These are phyloP conservation scores for Lippia alba DNA, from an alignment of 305 asterid species.

Conservation along the genomic window DNA sequence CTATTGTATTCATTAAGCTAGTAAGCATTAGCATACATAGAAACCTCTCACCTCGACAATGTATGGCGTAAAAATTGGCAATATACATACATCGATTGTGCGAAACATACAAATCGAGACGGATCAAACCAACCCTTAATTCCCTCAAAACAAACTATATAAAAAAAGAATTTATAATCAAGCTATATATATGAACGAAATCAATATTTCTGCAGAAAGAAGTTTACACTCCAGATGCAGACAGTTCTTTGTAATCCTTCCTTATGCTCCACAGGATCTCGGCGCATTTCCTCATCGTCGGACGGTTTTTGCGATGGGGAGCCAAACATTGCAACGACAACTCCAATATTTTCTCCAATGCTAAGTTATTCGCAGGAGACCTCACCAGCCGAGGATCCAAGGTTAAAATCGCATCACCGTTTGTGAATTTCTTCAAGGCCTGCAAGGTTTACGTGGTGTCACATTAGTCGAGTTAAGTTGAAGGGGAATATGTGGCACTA, in stretches of 20 bases:
- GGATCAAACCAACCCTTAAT: constrained; percentile 25
- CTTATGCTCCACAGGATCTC: constrained; percentile 92
- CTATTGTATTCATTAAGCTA: no score
- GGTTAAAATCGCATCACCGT: constrained; percentile 70
- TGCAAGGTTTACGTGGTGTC: constrained; percentile 37
- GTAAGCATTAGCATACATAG: background rate
- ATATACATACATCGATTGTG: background rate
- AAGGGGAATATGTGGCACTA: background rate
- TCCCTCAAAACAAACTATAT: background rate
- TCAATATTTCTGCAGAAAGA: background rate
- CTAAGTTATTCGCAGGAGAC: constrained; percentile 63
- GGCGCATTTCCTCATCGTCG: constrained; percentile 80
- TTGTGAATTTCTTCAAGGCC: constrained; percentile 76
- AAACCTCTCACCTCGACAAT: constrained; percentile 13
- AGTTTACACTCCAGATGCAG: constrained; percentile 32
- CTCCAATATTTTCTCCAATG: constrained; percentile 74
- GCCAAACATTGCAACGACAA: constrained; percentile 78
- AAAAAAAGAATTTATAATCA: background rate
- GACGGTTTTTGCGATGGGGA: constrained; percentile 69
- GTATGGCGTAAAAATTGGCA: constrained; percentile 26
- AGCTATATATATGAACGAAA: background rate
- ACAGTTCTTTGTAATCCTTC: constrained; percentile 67
- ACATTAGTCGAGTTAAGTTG: background rate
- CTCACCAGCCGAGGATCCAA: constrained; percentile 82
- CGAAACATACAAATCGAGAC: background rate